Percentiles rank a stretch among this genome's conserved stretches.
These are phyloP conservation scores for Pyrenophora tritici-repentis DNA, from an alignment of 2,329 filamentous ascomycete species.

Conservation along the genomic window DNA sequence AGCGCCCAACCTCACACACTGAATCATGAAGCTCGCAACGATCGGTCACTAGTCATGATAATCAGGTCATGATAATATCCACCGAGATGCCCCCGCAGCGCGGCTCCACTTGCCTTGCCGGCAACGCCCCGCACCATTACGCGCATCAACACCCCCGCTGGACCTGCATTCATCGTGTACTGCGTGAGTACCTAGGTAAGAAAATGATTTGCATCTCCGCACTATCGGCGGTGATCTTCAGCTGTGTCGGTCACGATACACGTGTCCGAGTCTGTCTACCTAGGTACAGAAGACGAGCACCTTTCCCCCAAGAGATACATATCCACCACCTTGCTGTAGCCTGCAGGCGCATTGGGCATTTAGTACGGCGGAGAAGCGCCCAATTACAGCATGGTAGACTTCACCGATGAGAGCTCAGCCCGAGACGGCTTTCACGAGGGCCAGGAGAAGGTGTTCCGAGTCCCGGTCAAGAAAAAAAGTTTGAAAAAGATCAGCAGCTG, in stretches of 20 bases:
- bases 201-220: slow-evolving; percentile 9
- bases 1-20: neutral
- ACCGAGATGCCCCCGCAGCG: slow-evolving; percentile 17
- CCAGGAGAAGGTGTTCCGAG: slow-evolving; percentile 49
- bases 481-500: slow-evolving; percentile 54
- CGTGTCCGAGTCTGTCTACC: neutral
- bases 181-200: slow-evolving; percentile 21
- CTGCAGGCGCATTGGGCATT: slow-evolving; percentile 5
- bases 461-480: too few species aligned
- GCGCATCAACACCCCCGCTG: slow-evolving; percentile 8
- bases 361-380: neutral
- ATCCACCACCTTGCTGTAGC: slow-evolving; percentile 1
- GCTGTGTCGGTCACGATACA: slow-evolving; percentile 2
- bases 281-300: too few species aligned
- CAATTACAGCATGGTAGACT: slow-evolving; percentile 51
- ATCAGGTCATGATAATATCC: slow-evolving; percentile 5
- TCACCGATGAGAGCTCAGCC: slow-evolving; percentile 54
- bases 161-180: neutral
- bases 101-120: slow-evolving; percentile 5
- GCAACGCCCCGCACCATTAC: slow-evolving; percentile 17
- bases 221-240: slow-evolving; percentile 11
- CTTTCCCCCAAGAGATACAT: neutral
- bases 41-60: slow-evolving; percentile 1
- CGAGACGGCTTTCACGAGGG: slow-evolving; percentile 55
- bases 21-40: neutral